These are phyloP conservation scores for Heterobasidion parviporum DNA, from an alignment of 1,284 basidiomycete genomes.

Conservation along the genomic window DNA sequence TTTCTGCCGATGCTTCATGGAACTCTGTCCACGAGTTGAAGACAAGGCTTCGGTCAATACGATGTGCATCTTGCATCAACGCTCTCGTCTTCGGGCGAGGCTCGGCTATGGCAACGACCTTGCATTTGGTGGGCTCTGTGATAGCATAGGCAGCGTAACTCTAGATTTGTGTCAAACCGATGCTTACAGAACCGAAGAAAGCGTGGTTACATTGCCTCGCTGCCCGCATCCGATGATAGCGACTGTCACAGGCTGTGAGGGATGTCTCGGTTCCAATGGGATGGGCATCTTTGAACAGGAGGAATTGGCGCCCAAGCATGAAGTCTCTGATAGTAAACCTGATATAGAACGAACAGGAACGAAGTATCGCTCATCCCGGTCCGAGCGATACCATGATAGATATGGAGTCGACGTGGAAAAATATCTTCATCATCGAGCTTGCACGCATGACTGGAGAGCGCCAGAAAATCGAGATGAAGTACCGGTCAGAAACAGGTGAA, in stretches of 20 bases:
- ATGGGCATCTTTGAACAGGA: conserved; percentile 12
- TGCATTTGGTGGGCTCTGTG: conserved; percentile 52
- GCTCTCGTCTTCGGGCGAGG: conserved; percentile 61
- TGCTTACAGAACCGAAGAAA: not conserved
- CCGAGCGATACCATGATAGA: no score
- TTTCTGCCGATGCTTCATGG: conserved; percentile 56
- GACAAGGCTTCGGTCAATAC: conserved; percentile 54
- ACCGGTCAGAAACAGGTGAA: no score
- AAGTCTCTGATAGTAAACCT: no score
- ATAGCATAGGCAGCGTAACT: conserved; percentile 61
- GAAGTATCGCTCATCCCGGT: no score
- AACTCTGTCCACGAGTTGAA: conserved; percentile 72
- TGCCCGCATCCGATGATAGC: conserved; percentile 72
- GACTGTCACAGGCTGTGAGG: conserved; percentile 31
- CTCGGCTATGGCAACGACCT: conserved; percentile 77
- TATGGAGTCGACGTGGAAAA: no score
- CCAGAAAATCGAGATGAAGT: no score
- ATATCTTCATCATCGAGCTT: no score
- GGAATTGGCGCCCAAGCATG: no score
- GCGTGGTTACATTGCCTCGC: conserved; percentile 51
- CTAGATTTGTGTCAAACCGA: conserved; percentile 26
- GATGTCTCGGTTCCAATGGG: conserved; percentile 14
- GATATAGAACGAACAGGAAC: no score
- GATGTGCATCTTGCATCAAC: conserved; percentile 46
- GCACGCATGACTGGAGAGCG: no score